phyloP scores from a whole-genome alignment of 116 monocot genomes.

The Trichopus zeylanicus region DNA sequence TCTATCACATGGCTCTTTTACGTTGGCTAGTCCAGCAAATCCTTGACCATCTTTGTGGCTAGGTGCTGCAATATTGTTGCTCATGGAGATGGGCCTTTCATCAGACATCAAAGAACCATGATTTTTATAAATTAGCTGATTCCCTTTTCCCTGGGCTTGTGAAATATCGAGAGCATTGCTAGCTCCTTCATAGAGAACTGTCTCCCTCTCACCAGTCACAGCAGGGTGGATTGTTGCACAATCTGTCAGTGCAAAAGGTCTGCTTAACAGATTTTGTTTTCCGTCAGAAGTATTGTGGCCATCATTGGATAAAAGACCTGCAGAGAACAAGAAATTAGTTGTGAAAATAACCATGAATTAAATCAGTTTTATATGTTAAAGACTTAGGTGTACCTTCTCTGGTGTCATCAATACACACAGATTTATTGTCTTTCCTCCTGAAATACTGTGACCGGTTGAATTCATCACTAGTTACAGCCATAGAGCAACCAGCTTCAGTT shows the following conservation, averaged over 20 bases:
- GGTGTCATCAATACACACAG: not conserved
- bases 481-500: slow-evolving; percentile 2
- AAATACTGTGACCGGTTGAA: not conserved
- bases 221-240: not conserved
- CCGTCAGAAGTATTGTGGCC: slow-evolving; percentile 2
- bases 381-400: slow-evolving; percentile 26
- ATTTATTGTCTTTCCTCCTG: slow-evolving; percentile 8
- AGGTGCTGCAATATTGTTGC: not conserved
- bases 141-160: slow-evolving; percentile 3
- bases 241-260: slow-evolving; percentile 1
- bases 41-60: slow-evolving; percentile 1
- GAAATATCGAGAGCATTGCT: not conserved
- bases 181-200: not conserved
- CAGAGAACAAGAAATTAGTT: slow-evolving; percentile 3
- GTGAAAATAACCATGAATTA: too few species aligned
- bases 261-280: not conserved
- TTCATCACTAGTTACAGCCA: slow-evolving; percentile 6
- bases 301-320: slow-evolving; percentile 14
- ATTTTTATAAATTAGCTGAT: slow-evolving; percentile 4
- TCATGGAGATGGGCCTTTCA: slow-evolving; percentile 1
- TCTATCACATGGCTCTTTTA: slow-evolving; percentile 1
- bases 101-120: slow-evolving; percentile 2
- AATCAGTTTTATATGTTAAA: too few species aligned
- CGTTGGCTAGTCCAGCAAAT: not conserved
- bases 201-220: not conserved